Conservation (phyloP, 2,329 filamentous ascomycete species). For the Talaromyces pinophilus region DNA sequence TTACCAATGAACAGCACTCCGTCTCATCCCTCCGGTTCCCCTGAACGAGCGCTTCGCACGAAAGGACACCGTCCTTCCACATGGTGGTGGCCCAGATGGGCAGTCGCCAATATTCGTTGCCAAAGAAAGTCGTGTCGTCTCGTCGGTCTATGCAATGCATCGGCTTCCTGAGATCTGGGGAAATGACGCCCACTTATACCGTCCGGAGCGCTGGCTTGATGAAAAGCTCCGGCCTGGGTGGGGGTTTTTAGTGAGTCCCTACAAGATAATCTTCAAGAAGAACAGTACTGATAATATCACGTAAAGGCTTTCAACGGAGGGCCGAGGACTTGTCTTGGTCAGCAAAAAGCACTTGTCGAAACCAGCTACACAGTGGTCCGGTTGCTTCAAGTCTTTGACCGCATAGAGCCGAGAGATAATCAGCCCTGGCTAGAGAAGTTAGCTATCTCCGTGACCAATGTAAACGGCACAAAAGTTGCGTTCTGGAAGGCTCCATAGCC, state of each 20-base stretch:
- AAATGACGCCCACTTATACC: conserved; percentile 48
- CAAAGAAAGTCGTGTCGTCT: conserved; percentile 66
- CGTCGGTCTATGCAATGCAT: conserved; percentile 72
- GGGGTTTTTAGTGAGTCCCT: conserved; percentile 23
- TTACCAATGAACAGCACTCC: conserved; percentile 5
- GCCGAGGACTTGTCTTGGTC: conserved; percentile 15
- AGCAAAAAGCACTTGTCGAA: conserved; percentile 30
- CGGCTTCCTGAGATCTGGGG: conserved; percentile 58
- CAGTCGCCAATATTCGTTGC: conserved; percentile 63
- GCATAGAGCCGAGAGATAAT: conserved; percentile 3
- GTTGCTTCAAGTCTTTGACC: conserved; percentile 54
- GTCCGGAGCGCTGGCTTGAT: conserved; percentile 53
- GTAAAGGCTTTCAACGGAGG: conserved; percentile 14
- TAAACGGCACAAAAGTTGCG: conserved; percentile 6
- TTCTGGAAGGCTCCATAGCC: conserved; percentile 9
- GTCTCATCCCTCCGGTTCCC: conserved; percentile 57
- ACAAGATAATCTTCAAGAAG: not conserved
- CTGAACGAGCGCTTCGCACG: conserved; percentile 50
- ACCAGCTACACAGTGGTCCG: conserved; percentile 28
- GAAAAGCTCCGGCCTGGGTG: conserved; percentile 26
- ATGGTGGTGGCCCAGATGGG: conserved; percentile 29
- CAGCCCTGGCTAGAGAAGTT: conserved; percentile 1
- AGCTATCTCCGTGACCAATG: not conserved
- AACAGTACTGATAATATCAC: conserved; percentile 21
- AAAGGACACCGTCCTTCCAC: conserved; percentile 18